Base-by-base conservation (phyloP, 1,284 basidiomycete species). In the Ustilago curta region DNA sequence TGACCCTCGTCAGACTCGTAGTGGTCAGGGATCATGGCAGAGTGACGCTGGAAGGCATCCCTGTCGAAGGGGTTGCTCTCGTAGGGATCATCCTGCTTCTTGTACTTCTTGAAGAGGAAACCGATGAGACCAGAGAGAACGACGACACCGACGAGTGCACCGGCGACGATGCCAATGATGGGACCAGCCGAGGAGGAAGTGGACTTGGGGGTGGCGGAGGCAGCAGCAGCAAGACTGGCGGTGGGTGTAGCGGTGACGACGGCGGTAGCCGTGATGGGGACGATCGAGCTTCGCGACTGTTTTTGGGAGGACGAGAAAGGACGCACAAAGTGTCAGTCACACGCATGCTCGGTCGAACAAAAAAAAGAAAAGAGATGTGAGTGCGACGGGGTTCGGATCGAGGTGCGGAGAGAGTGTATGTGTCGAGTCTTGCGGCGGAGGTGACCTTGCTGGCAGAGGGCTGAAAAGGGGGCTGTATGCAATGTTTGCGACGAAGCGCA, bases 81-180 rank as follows among this genome's bases (percentile, higher is more conserved):
- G 74, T 83, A 83, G 2, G 83, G 81, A 54, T 85, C 84, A n/a
- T 71, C 56, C 48, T 75, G 66, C 27, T 61, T 55, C 43, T 68
- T 70, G 72, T 71, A 75, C 67, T 81, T 83, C 43, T 83, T 81
- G 76, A 85, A 77, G 29, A 86, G 48, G 73, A 82, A 85, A 21
- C 81, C 81, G 31, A 82, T 66, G 16, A 83, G 61, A 37, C 79
- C 80, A 8, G 82, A 83, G n/a, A 86, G 61, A 4, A 85, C 70
- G 7, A 82, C 83, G 45, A 85, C 72, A 23, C 83, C 85, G 32
- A 81, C 82, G 3, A 86, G 70, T 8, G 81, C 76, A 32, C 82
- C 85, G 6, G 84, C 83, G 58, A 85, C 84, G 66, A 85, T 84
- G 16, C 85, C 85, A 51, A 85, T 79, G 59, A 86, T 81, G 29